These are phyloP conservation scores for Wickerhamiella nectarea DNA, from an alignment of 805 yeast genomes.

Conservation along the genomic window DNA sequence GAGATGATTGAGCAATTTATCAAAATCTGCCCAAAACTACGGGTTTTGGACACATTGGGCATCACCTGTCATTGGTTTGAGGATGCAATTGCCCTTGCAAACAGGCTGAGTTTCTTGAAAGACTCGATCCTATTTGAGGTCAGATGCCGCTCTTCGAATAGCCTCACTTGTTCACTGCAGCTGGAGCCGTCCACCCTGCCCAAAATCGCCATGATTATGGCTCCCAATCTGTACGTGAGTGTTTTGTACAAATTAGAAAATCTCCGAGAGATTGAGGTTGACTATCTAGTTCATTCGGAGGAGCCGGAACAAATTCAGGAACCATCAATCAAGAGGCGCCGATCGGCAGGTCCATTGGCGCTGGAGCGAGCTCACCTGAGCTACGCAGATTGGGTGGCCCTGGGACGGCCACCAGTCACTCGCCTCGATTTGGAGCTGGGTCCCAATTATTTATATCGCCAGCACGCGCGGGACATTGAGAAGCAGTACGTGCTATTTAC, in stretches of 20 bases:
- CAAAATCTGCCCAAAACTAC: not conserved
- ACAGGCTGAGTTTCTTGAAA: not conserved
- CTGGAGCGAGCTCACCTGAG: not conserved
- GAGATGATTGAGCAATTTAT: not conserved
- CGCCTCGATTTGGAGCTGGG: constrained; percentile 2
- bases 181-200: not conserved
- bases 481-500: not conserved
- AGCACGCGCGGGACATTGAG: not conserved
- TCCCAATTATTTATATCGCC: constrained; percentile 1
- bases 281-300: not conserved
- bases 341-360: too few relatives aligned
- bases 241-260: not conserved
- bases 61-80: not conserved
- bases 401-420: not conserved
- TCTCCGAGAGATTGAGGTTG: not conserved
- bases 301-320: not conserved
- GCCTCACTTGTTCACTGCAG: not conserved
- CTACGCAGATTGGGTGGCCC: constrained; percentile 3
- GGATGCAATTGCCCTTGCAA: not conserved
- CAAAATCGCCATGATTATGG: not conserved
- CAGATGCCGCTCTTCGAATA: not conserved
- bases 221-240: not conserved
- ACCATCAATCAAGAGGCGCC: too few relatives aligned
- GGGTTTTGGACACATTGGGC: not conserved
- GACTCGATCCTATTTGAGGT: not conserved